Base-by-base conservation (phyloP, 768 basidiomycete genomes). In the Amanita jacksonii region DNA sequence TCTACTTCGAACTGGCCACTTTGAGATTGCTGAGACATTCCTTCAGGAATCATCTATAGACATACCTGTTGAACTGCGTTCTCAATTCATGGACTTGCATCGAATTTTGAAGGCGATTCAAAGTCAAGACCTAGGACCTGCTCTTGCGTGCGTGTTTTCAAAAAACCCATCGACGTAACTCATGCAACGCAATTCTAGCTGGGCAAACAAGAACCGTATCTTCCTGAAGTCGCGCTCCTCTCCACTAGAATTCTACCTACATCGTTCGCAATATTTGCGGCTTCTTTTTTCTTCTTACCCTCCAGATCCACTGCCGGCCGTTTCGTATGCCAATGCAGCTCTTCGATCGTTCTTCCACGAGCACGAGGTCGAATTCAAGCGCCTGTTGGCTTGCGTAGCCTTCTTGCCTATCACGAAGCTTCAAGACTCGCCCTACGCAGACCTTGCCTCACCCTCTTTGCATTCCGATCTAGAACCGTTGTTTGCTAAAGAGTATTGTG, bases 401-500 rank as follows among this genome's bases (percentile, higher is more conserved):
- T 93, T 79, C 57, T 69, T 93, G 24, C 89, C 91, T 0, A 57
- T 77, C 37, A 58, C 74, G 6, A 77, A 69, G 45, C 69, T 93
- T 28, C 72, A 79, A 42, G 60, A 56, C 5, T 91, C 85, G 2
- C 80, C 81, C 3, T 92, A 92, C 52, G 72, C 76, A 15, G 82
- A 88, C 47, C 67, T 93, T 16, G 78, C 81, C 1, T 76, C 72
- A 1, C 79, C 81, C 0, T 73, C 76, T 2, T 61, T 90, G 13
- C 85, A 91, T 57, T 69, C 77, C 9, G 85, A 89, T 50, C 66
- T 97, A 24, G 82, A 85, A 52, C 79, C 80, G 2, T 67, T 88
- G 46, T 96, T 99, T 58, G 80, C 85, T 18, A 81, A 81, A 51
- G 92, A 94, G 55, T 99, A 85, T 54, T 92, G 93, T 53, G 79